Evolutionary conservation across 768 basidiomycete species (phyloP).

Genomic region (Xerocomellus dryophilus): DNA sequence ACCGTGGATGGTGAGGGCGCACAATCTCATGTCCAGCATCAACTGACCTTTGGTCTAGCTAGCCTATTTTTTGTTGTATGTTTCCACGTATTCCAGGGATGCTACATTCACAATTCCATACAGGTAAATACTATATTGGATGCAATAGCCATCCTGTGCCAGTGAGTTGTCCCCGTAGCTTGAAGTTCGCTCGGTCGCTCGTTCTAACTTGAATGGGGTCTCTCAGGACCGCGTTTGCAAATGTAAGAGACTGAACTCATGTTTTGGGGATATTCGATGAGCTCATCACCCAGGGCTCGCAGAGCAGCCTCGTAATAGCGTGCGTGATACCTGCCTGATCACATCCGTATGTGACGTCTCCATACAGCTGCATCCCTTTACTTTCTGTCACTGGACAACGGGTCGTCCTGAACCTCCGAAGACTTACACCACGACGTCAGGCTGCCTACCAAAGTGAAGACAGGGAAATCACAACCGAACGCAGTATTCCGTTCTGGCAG

Average conservation of each 20-base stretch:
- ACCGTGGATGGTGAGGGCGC: constrained; percentile 10
- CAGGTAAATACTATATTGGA: background rate
- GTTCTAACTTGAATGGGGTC: background rate
- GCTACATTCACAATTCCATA: background rate
- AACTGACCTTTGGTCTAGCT: background rate
- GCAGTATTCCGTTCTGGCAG: background rate
- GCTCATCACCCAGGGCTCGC: constrained; percentile 1
- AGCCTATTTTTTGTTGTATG: background rate
- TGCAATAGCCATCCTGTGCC: background rate
- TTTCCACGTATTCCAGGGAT: background rate
- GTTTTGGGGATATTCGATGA: background rate
- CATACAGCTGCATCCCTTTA: background rate
- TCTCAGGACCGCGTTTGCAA: background rate
- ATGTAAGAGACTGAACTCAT: background rate
- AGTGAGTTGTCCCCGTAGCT: background rate
- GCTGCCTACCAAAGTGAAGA: no score
- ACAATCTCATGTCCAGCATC: background rate
- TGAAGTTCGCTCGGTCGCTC: background rate
- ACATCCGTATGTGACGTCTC: background rate
- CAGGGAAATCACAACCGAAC: background rate
- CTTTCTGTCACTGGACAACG: constrained; percentile 15
- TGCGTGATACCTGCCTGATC: background rate
- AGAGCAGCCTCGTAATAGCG: background rate
- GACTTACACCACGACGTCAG: no score
- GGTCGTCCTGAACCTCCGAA: constrained; percentile 14